These are phyloP conservation scores for Pseudocercospora fijiensis DNA, from an alignment of 2,329 filamentous ascomycete species.

Conservation along the genomic window DNA sequence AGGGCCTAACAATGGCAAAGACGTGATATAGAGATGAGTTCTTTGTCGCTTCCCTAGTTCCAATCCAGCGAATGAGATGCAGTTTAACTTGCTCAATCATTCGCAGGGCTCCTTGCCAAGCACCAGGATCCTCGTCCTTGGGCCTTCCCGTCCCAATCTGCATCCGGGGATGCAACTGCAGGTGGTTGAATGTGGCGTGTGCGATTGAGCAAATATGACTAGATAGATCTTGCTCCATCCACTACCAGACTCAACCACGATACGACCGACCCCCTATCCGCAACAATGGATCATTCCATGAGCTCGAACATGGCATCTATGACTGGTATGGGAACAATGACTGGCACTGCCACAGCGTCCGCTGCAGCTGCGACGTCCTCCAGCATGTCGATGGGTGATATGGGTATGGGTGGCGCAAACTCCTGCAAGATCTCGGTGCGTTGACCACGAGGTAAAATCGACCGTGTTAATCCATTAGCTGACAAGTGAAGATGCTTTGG, in stretches of 20 bases:
- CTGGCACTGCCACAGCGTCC: constrained; percentile 16
- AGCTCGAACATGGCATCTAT: constrained; percentile 17
- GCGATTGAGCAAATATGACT: neutral
- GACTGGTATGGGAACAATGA: constrained; percentile 19
- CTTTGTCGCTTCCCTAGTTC: neutral
- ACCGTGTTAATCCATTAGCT: neutral
- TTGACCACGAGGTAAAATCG: neutral
- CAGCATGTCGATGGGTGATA: constrained; percentile 28
- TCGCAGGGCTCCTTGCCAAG: constrained; percentile 14
- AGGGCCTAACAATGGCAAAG: too few relatives aligned
- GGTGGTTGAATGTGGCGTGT: neutral
- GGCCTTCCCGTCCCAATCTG: neutral
- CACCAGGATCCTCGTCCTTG: neutral
- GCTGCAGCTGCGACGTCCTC: constrained; percentile 20
- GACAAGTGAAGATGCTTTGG: constrained; percentile 67
- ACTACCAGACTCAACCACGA: neutral
- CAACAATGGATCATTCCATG: constrained; percentile 7
- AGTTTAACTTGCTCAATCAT: constrained; percentile 15
- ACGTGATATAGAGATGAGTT: neutral
- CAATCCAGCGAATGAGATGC: neutral
- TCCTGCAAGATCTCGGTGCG: constrained; percentile 44
- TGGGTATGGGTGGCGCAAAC: constrained; percentile 26
- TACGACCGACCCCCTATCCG: neutral
- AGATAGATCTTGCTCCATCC: neutral
- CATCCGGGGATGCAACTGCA: neutral